phyloP scores from a whole-genome alignment of 1,139 yeast species.

The Candida frijolesensis region DNA sequence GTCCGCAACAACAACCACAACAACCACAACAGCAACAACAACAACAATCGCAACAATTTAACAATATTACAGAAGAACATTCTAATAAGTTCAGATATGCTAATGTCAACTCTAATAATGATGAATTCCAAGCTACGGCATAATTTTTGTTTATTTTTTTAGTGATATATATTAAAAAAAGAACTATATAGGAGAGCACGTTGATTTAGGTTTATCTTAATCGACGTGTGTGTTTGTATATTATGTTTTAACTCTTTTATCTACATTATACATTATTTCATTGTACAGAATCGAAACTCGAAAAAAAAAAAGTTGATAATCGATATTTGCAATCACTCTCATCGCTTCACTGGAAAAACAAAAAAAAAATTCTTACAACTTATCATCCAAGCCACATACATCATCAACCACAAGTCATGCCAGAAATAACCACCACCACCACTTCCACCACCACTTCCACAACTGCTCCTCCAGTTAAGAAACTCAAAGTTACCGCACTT shows the following conservation, averaged over 20 bases:
- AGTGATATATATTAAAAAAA: not conserved
- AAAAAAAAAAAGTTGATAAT: not conserved
- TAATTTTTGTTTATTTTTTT: constrained; percentile 12
- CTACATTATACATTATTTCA: constrained; percentile 2
- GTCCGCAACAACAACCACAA: constrained; percentile 32
- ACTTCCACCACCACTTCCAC: not conserved
- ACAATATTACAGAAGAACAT: constrained; percentile 30
- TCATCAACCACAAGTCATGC: constrained; percentile 7
- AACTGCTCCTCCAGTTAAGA: constrained; percentile 18
- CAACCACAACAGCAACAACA: constrained; percentile 26
- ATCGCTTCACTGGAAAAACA: not conserved
- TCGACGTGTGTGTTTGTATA: not conserved
- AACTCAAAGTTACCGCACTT: constrained; percentile 45
- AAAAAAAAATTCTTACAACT: not conserved
- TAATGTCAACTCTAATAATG: constrained; percentile 48
- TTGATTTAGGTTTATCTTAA: not conserved
- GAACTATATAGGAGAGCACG: not conserved
- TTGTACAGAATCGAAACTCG: not conserved
- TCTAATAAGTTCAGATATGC: constrained; percentile 49
- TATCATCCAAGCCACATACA: not conserved
- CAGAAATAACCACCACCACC: constrained; percentile 2
- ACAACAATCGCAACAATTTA: constrained; percentile 23
- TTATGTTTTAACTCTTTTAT: constrained; percentile 1
- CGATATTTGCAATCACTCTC: not conserved
- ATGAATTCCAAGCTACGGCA: constrained; percentile 45